Base-by-base conservation (phyloP, 2,329 filamentous ascomycete species). In the Penicillium verrucosum region DNA sequence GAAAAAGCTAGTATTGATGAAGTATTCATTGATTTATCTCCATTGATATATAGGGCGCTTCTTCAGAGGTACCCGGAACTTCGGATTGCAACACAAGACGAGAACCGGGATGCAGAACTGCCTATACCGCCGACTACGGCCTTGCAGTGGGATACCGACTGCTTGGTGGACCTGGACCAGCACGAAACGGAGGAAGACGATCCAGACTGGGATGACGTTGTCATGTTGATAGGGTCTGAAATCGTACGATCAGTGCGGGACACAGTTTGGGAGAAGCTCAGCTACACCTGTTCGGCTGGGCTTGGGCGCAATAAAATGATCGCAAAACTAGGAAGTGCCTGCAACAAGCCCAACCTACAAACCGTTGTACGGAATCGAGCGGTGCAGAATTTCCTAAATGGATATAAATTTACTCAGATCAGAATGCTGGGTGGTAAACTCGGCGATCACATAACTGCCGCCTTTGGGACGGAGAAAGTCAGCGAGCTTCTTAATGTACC, bases 1-100 rank as follows among this genome's bases (percentile, higher is more conserved):
- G 93, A 99, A 78, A 99, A 97, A 72, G 94, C 93, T 18, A 88
- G 91, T 68, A 89, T 97, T 54, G 94, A 99, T 71, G 94, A 99
- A 74, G 92, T 97, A 9, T 99, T 97, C 69, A 78, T 97, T 58
- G 94, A 99, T 74, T 75, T 99, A 48, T 96, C 91, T 10, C 87
- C 89, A 0, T 89, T 97, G 59, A 83, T 97, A 3, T 89, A 95
- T 72, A 81, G 81, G 2, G 80, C 89, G 29, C 77, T 99, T 47
- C 74, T 96, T 40, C 81, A 89, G 63, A 80, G 89, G 50, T 96
- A 91, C 72, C 86, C 90, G 0, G 88, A 94, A 70, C 75, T 97
- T 48, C 64, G 64, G 34, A 71, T 73, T 29, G 80, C 79, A 4
- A 84, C 85, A 6, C 86, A 90, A 63, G 62, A 62, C n/a, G 68